Evolutionary conservation across 2,329 filamentous ascomycete species (phyloP).

Genomic region (Incumbomyces delicatus): DNA sequence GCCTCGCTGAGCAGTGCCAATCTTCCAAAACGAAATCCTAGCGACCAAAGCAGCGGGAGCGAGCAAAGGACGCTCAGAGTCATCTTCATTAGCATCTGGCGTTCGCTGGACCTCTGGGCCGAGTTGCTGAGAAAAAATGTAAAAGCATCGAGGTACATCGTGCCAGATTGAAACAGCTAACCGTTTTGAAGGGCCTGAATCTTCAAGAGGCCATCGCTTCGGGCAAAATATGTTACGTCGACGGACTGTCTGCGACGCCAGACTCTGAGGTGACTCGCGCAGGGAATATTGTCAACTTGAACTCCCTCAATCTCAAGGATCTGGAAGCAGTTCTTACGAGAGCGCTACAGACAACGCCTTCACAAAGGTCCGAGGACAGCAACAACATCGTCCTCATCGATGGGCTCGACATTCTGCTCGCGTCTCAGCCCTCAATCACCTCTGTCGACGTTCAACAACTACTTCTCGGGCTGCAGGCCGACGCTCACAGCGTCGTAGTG

Average conservation of each 20-base stretch:
- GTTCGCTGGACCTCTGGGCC: conserved; percentile 69
- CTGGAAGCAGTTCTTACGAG: neutral
- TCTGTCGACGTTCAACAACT: conserved; percentile 9
- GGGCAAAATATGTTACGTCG: conserved; percentile 61
- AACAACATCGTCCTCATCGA: conserved; percentile 13
- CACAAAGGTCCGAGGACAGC: no score
- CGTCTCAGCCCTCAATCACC: conserved; percentile 12
- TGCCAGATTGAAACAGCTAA: no score
- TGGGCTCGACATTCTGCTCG: conserved; percentile 19
- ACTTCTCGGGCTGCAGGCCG: conserved; percentile 10
- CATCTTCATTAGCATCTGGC: conserved; percentile 72
- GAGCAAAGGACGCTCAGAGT: conserved; percentile 35
- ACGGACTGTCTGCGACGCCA: conserved; percentile 47
- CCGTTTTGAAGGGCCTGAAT: conserved; percentile 20
- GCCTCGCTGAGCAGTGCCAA: neutral
- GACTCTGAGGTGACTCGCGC: neutral
- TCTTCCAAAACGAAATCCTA: conserved; percentile 18
- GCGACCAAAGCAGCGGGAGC: neutral
- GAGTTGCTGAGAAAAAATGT: conserved; percentile 57
- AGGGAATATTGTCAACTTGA: conserved; percentile 9
- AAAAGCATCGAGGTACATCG: conserved; percentile 22
- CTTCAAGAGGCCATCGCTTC: conserved; percentile 36
- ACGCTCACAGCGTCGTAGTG: conserved; percentile 47
- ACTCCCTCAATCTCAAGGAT: conserved; percentile 11
- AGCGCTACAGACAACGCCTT: no score